Evolutionary conservation across 2,329 filamentous ascomycete species (phyloP), one percentile per base, ranked within the genome.

Genomic region (Geosmithia morbida): DNA sequence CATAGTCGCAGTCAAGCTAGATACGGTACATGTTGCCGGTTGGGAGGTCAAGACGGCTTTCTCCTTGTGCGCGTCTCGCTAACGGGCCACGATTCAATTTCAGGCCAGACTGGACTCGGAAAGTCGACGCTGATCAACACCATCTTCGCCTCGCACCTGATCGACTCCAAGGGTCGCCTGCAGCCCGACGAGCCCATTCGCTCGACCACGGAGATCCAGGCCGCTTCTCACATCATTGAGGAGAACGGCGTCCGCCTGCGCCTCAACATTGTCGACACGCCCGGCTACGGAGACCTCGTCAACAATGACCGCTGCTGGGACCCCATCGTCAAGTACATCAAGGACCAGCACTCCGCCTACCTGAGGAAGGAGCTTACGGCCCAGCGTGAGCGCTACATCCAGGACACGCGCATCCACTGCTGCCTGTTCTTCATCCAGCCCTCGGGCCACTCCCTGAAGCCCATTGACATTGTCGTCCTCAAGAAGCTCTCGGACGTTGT

Each of bases 241-340:
- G 92, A 98, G 74, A 98, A 98, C 66, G 92, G 92, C 58, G 92
- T 98, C 57, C 89, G 92, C 63, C 82, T 98, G 61, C 81, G 92
- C 60, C 77, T 98, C 62, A 98, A 97, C 79, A 98, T 98, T 62
- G 92, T 98, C 61, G 92, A 98, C 66, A 98, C 92, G 54, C 92
- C 92, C 54, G 92, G 92, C 54, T 98, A 98, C 62, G 92, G 92
- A 62, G 92, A 98, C 62, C 81, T 96, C 63, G 92, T 98, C 69
- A 98, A 98, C 80, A 98, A 98, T 69, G 92, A 98, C 73, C 85
- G 92, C 77, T 98, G 92, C 82, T 98, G 92, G 92, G 92, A 98
- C 65, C 92, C 92, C 53, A 98, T 98, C 66, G 90, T 98, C 77
- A 98, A 98, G 77, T 98, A 98, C 72, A 98, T 98, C 79, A 98